These are phyloP conservation scores for Cucurbita maxima DNA, from an alignment of 306 rosid species.

Conservation along the genomic window DNA sequence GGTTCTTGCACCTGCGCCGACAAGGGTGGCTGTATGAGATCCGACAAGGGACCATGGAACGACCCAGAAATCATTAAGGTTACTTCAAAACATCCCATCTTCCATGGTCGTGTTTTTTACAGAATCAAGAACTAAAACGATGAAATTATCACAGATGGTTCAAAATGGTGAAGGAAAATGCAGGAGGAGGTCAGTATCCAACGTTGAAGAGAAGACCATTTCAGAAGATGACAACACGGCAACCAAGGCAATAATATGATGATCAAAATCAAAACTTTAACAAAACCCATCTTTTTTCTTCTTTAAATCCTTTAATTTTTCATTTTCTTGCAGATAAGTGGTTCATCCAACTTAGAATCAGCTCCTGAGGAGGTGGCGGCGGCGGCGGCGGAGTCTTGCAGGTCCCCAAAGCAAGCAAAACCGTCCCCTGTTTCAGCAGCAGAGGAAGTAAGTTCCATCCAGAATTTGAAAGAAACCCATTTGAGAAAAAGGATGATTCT, in stretches of 20 bases:
- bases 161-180: slow-evolving; percentile 61
- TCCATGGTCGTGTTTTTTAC: too few species aligned
- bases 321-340: slow-evolving; percentile 18
- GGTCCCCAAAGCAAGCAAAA: slow-evolving; percentile 19
- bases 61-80: slow-evolving; percentile 69
- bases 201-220: slow-evolving; percentile 51
- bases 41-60: slow-evolving; percentile 98
- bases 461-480: background rate
- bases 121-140: background rate
- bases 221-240: slow-evolving; percentile 32
- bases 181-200: slow-evolving; percentile 21
- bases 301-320: background rate
- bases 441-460: slow-evolving; percentile 26
- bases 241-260: slow-evolving; percentile 21
- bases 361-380: background rate
- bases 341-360: slow-evolving; percentile 36
- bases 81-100: too few species aligned
- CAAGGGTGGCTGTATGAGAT: slow-evolving; percentile 94
- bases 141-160: slow-evolving; percentile 48
- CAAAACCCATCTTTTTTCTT: too few species aligned
- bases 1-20: slow-evolving; percentile 83
- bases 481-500: background rate
- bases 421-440: slow-evolving; percentile 9
- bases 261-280: too few species aligned
- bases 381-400: slow-evolving; percentile 3